Evolutionary conservation across 805 yeast genomes (phyloP), one percentile per base, ranked within the genome.

Genomic region (Yamadazyma sp.): DNA sequence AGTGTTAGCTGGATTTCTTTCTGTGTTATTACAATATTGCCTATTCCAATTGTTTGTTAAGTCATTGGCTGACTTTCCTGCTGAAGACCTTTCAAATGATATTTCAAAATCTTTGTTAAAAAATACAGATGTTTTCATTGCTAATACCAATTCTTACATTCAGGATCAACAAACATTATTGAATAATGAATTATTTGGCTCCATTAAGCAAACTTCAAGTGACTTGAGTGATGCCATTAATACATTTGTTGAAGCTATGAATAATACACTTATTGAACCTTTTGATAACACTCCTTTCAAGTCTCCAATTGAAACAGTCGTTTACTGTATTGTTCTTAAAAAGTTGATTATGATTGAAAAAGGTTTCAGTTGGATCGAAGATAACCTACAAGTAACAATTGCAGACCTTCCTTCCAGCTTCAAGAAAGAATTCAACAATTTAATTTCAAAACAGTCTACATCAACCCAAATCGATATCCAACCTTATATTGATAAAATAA

Each of bases 331-430:
- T 3, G 66, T 93, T 24, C 91, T 86, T 12, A 67, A 82, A 31
- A 93, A 91, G 49, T 55, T 91, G 5, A 68, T 67, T 10, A 67
- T 72, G 15, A 64, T 87, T 2, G 84, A 84, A 43, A 52, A 73
- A 20, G 98, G 94, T 0, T 58, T 89, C 36, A 73, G 80, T 2
- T 93, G 97, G 97, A 62, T 88, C 1, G 68, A 81, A 46, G 63
- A 80, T 23, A 66, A 84, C 43, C 68, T 88, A 3, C 66, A 76
- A 11, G 58, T 88, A 2, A 44, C 62, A 1, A 52, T 86, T 1
- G 95, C 95, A 0, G 47, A 65, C 27, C 56, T 80, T 11, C 64
- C 55, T 11, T 27, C 36, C 19, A 35, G 42, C 23, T 22, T 42
- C 10, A 20, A 30, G 16, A 7, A 17, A 5, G 33, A 30, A 8